A percentile compares a stretch with the other conserved stretches of the same genome.
phyloP scores from a whole-genome alignment of 2,329 filamentous ascomycete species.

The Paecilomyces variotii region DNA sequence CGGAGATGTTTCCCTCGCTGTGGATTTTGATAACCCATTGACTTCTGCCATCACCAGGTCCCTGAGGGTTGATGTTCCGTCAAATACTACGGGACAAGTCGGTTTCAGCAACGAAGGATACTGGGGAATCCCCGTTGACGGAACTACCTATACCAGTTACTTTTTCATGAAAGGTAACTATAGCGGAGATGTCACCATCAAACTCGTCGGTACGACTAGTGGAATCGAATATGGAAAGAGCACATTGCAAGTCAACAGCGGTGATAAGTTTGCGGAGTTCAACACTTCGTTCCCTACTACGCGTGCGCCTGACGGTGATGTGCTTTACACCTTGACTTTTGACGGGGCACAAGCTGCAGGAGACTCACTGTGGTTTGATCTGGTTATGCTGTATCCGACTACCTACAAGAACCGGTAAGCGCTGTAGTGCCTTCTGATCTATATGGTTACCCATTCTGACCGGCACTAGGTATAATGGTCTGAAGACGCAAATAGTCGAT shows the following conservation, averaged over 20 bases:
- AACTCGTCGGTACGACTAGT: slow-evolving; percentile 17
- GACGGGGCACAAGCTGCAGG: slow-evolving; percentile 15
- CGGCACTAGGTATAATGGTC: slow-evolving; percentile 40
- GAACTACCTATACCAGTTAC: slow-evolving; percentile 17
- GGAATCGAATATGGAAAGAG: slow-evolving; percentile 18
- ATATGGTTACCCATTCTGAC: slow-evolving; percentile 1
- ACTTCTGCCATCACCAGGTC: slow-evolving; percentile 47
- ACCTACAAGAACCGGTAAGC: neutral
- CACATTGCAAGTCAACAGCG: slow-evolving; percentile 18
- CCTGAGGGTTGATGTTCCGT: slow-evolving; percentile 30
- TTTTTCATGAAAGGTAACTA: slow-evolving; percentile 28
- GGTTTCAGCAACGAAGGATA: slow-evolving; percentile 41
- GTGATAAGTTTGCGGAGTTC: slow-evolving; percentile 6
- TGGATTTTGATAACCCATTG: slow-evolving; percentile 44
- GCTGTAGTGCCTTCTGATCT: neutral
- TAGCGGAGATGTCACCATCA: slow-evolving; percentile 14
- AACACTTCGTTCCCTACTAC: slow-evolving; percentile 14
- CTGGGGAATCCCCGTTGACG: slow-evolving; percentile 20
- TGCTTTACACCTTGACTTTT: slow-evolving; percentile 22
- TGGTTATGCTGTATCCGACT: slow-evolving; percentile 15
- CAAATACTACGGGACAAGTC: slow-evolving; percentile 19
- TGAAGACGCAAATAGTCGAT: slow-evolving; percentile 48
- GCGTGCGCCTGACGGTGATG: slow-evolving; percentile 14
- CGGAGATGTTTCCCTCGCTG: slow-evolving; percentile 37
- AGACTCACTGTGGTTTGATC: slow-evolving; percentile 15